Percentiles rank a stretch among this genome's conserved stretches.
These are phyloP conservation scores for Amanita rubescens DNA, from an alignment of 768 basidiomycete genomes.

Conservation along the genomic window DNA sequence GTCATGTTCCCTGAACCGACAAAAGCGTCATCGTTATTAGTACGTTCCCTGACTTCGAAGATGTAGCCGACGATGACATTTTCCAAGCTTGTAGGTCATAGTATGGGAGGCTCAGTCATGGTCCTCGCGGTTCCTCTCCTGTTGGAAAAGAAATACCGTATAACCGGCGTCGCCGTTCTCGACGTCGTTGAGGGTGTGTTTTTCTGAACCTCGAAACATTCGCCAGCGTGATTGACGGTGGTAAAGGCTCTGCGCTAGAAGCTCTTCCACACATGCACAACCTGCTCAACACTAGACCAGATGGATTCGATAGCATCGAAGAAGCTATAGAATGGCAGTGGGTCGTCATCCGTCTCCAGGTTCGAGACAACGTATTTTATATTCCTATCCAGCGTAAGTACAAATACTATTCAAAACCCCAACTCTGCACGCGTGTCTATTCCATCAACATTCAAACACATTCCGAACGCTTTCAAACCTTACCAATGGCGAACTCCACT, in stretches of 20 bases:
- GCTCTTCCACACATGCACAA: slow-evolving; percentile 90
- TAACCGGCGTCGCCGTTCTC: slow-evolving; percentile 74
- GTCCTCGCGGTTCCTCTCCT: slow-evolving; percentile 63
- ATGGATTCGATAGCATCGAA: slow-evolving; percentile 75
- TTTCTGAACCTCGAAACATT: not conserved
- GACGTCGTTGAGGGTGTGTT: slow-evolving; percentile 82
- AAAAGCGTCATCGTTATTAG: slow-evolving; percentile 66
- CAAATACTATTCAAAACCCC: slow-evolving; percentile 75
- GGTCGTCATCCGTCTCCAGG: slow-evolving; percentile 22
- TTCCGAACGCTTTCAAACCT: slow-evolving; percentile 31
- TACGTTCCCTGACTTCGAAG: slow-evolving; percentile 26
- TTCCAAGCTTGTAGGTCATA: slow-evolving; percentile 80
- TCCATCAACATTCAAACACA: slow-evolving; percentile 61
- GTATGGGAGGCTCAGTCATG: slow-evolving; percentile 93
- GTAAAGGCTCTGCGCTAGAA: slow-evolving; percentile 76
- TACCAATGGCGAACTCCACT: slow-evolving; percentile 84
- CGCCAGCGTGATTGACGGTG: not conserved
- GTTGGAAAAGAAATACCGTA: slow-evolving; percentile 56
- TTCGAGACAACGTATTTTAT: not conserved
- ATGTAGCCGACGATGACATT: not conserved
- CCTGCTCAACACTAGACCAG: slow-evolving; percentile 79
- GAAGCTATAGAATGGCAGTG: slow-evolving; percentile 96
- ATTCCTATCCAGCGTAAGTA: slow-evolving; percentile 48
- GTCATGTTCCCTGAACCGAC: slow-evolving; percentile 61
- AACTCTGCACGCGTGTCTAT: slow-evolving; percentile 85